Percentiles rank a stretch among this genome's conserved stretches.
These are phyloP conservation scores for Hordeum vulgare DNA, from an alignment of 176 grass and related monocot species.

Conservation along the genomic window DNA sequence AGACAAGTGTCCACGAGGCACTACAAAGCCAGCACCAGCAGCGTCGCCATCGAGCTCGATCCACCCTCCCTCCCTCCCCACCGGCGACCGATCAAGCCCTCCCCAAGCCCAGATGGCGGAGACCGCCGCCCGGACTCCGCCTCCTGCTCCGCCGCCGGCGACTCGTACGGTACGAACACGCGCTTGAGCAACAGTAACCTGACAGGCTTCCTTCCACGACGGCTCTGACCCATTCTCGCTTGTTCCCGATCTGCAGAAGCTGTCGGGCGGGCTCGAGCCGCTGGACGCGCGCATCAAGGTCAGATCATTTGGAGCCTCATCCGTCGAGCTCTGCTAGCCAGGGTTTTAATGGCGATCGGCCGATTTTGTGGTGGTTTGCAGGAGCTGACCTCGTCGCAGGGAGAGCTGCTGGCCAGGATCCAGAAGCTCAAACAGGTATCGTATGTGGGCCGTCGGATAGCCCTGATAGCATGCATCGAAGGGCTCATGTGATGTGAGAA, in stretches of 20 bases:
- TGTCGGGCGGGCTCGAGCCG: slow-evolving; percentile 7
- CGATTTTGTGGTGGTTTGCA: slow-evolving; percentile 23
- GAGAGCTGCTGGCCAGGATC: slow-evolving; percentile 52
- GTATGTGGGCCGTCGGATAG: not conserved
- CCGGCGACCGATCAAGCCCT: not conserved
- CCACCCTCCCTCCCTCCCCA: not conserved
- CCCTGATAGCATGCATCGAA: not conserved
- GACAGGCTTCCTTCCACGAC: not conserved
- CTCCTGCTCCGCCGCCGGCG: not conserved
- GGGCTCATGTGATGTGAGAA: not conserved
- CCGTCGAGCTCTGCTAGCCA: not conserved
- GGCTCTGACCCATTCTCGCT: not conserved
- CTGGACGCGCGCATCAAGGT: slow-evolving; percentile 39
- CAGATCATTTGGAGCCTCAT: not conserved
- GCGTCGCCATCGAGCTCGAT: not conserved
- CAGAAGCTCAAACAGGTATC: slow-evolving; percentile 60
- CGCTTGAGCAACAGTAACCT: not conserved
- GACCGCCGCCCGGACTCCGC: not conserved
- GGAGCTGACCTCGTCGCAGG: slow-evolving; percentile 69
- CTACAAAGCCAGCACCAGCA: not conserved
- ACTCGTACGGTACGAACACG: slow-evolving; percentile 17
- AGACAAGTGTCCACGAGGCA: not conserved
- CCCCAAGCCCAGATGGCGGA: slow-evolving; percentile 40
- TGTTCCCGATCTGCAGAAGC: slow-evolving; percentile 12
- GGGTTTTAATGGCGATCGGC: not conserved